Base-by-base conservation (phyloP, 2,329 filamentous ascomycete species). In the Claviceps maximensis region DNA sequence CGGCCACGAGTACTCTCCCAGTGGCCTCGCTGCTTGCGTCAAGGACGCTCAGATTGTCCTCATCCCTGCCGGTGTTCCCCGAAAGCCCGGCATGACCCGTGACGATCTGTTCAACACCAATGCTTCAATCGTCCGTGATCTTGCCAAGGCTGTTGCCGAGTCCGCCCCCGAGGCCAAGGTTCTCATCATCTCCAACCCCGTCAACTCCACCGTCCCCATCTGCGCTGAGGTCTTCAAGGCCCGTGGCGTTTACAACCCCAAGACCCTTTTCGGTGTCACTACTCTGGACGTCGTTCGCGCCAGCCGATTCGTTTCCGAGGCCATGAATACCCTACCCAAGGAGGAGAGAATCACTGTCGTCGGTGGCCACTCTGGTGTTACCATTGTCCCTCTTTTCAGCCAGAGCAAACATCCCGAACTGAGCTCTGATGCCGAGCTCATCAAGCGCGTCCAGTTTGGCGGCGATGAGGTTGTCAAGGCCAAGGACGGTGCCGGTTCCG, bases 101-200 rank as follows among this genome's bases (percentile, higher is more conserved):
- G 93, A 98, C 75, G 91, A 98, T 72, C 86, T 98, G 60, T 98
- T 98, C 89, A 97, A 97, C 84, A 98, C 91, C 81, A 98, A 98
- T 75, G 93, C 93, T 73, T 95, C 89, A 71, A 98, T 98, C 72
- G 93, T 98, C 71, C 90, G 91, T 69, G 93, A 97, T 75, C 84
- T 98, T 61, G 90, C 91, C 76, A 95, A 95, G 83, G 90, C 89
- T 65, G 84, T 83, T 68, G 93, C 93, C 67, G 83, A 95, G 67
- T 81, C 87, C 63, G 81, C 85, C 69, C 93, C 93, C 66, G 80
- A 96, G 60, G 93, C 93, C 74, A 95, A 95, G 77, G 80, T 97
- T 72, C 83, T 97, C 69, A 83, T 98, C 79, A 98, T 98, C 76
- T 83, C 90, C 74, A 98, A 98, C 84, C 93, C 93, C 58, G 90